Evolutionary conservation across 371 early-diverging fungal genomes (phyloP), one percentile per base, ranked within the genome.

Genomic region (Syncephalastrum racemosum): DNA sequence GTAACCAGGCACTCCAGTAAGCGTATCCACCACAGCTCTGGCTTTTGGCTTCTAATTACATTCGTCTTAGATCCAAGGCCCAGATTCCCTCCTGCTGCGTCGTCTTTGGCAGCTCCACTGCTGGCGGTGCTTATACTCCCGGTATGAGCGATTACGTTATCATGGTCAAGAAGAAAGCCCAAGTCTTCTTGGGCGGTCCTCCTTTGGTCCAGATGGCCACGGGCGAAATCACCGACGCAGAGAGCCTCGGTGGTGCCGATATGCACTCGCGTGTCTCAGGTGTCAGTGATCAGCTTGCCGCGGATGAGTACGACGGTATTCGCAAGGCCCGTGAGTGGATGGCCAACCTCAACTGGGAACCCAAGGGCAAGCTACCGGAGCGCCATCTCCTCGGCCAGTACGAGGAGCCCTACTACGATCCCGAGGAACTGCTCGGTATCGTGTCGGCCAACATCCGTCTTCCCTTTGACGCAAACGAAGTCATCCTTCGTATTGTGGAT

Each of bases 141-240:
- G 87, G 85, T 46, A 85, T 90, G 87, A 83, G 84, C 50, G 90
- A 90, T 61, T 89, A 88, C 68, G 76, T 81, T 7, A 84, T 90
- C 49, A 83, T 90, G 84, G 86, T 88, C 55, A 86, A 89, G 82
- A 83, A 85, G 58, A 79, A 88, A 63, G 89, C 90, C 3, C 83
- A 85, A 58, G 88, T 90, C 1, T 90, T 83, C 55, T 63, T 90
- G 16, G 90, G 89, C 41, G 90, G 90, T 7, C 90, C 90, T 16
- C 90, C 90, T 15, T 59, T 90, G 36, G 90, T 90, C 18, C 77
- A 87, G 61, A 87, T 88, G 87, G 90, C 90, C 4, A 90, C 89
- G 0, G 89, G 89, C 48, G 90, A 90, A 68, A 63, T 85, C 4
- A 81, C 83, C 2, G 88, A 87, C 66, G 81, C 84, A 1, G 90